A percentile compares a stretch with the other conserved stretches of the same genome.
Conservation (phyloP, 495 filamentous ascomycete species). For the Aspergillus ellipticus region DNA sequence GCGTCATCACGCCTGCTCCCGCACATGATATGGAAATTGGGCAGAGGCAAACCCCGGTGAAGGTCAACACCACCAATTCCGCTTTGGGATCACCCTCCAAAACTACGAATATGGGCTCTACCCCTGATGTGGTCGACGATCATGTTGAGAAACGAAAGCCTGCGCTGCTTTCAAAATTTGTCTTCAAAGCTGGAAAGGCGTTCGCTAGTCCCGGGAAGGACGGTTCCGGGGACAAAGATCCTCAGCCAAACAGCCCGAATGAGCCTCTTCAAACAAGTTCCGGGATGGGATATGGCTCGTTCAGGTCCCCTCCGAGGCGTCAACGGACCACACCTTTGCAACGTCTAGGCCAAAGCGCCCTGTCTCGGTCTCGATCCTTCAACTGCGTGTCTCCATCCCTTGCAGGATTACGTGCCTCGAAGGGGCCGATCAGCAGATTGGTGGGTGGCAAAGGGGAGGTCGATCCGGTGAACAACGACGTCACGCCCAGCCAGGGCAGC, state of each 20-base stretch:
- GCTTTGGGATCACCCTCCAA: background rate
- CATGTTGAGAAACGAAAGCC: slow-evolving; percentile 39
- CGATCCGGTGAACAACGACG: background rate
- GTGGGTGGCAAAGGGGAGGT: background rate
- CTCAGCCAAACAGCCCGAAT: background rate
- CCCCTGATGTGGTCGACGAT: slow-evolving; percentile 29
- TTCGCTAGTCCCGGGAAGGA: background rate
- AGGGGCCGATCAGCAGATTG: background rate
- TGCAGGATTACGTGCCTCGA: background rate
- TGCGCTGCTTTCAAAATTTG: slow-evolving; percentile 31
- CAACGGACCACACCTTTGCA: slow-evolving; percentile 45
- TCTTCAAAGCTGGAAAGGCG: slow-evolving; percentile 20
- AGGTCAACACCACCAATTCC: background rate
- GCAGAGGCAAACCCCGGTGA: background rate
- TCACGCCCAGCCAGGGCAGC: slow-evolving; percentile 50
- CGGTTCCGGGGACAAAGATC: background rate
- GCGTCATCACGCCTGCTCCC: background rate
- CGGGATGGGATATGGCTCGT: background rate
- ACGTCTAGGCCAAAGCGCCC: slow-evolving; percentile 43
- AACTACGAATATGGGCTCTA: slow-evolving; percentile 16
- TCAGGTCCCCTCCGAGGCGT: slow-evolving; percentile 18
- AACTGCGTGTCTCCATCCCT: slow-evolving; percentile 21
- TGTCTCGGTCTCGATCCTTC: slow-evolving; percentile 41
- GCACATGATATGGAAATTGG: background rate
- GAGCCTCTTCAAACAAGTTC: background rate